Conservation (phyloP, 306 rosid species). For the Inga oerstediana region DNA sequence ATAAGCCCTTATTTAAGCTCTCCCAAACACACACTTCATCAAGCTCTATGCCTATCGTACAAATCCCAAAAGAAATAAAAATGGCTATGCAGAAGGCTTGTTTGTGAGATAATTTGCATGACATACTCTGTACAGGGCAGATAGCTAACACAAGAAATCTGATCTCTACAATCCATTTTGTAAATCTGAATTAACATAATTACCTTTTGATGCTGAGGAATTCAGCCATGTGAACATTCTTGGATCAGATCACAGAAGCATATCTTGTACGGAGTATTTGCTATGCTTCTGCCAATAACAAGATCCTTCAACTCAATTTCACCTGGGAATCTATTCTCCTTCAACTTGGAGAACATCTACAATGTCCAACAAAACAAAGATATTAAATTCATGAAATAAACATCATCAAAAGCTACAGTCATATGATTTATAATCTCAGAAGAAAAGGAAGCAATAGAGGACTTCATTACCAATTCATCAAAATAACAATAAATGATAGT, state of each 20-base stretch:
- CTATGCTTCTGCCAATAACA: conserved; percentile 43
- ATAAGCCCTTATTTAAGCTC: too few relatives aligned
- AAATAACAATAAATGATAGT: too few relatives aligned
- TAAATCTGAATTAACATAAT: conserved; percentile 2
- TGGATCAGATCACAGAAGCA: conserved; percentile 31
- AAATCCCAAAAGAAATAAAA: background rate
- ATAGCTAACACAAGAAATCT: conserved; percentile 13
- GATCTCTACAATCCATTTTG: background rate
- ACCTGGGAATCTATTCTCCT: conserved; percentile 75
- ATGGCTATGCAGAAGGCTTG: conserved; percentile 18
- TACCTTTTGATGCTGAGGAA: background rate
- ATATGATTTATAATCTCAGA: too few relatives aligned
- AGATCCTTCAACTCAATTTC: conserved; percentile 70
- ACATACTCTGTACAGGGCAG: background rate
- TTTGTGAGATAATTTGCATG: conserved; percentile 28
- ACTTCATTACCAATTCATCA: conserved; percentile 60
- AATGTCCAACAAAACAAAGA: conserved; percentile 26
- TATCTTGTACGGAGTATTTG: conserved; percentile 16
- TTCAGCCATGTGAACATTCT: conserved; percentile 21
- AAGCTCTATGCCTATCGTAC: too few relatives aligned
- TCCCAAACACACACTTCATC: too few relatives aligned
- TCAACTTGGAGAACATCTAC: conserved; percentile 80
- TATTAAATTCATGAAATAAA: conserved; percentile 7
- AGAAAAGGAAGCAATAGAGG: background rate
- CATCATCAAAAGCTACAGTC: background rate